A percentile compares a stretch with the other conserved stretches of the same genome.
phyloP scores from a whole-genome alignment of 352 stramenopile genomes.

The Pythium aristosporum region DNA sequence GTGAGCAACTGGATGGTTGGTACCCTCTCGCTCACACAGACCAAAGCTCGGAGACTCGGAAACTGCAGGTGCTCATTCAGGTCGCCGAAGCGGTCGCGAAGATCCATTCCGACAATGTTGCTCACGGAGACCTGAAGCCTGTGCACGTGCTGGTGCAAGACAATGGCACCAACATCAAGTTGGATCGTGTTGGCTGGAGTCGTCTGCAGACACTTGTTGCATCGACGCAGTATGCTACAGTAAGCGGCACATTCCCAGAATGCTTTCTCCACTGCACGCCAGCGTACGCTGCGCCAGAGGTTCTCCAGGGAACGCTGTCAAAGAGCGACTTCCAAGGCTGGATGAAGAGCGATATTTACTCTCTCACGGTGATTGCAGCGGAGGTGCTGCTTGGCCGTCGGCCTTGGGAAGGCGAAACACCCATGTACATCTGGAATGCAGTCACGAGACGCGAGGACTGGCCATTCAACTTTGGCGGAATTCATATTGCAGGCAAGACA shows the following conservation, averaged over 20 bases:
- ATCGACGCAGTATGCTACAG: background rate
- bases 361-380: background rate
- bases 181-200: background rate
- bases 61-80: background rate
- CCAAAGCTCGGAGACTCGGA: background rate
- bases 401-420: conserved; percentile 11
- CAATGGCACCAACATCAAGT: background rate
- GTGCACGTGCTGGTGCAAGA: background rate
- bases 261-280: conserved; percentile 13
- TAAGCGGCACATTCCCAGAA: conserved; percentile 1
- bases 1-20: background rate
- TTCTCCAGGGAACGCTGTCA: conserved; percentile 8
- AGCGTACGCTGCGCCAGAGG: conserved; percentile 13
- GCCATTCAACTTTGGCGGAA: background rate
- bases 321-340: background rate
- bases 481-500: conserved; percentile 1
- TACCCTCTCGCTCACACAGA: background rate
- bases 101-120: background rate
- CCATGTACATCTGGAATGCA: conserved; percentile 12
- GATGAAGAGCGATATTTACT: conserved; percentile 7
- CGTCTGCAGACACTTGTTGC: conserved; percentile 5
- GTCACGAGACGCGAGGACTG: background rate
- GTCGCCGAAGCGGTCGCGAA: background rate
- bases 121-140: conserved; percentile 3
- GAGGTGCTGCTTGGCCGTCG: conserved; percentile 1